These are phyloP conservation scores for Chaetothyriales sp. DNA, from an alignment of 2,329 filamentous ascomycete genomes.

Conservation along the genomic window DNA sequence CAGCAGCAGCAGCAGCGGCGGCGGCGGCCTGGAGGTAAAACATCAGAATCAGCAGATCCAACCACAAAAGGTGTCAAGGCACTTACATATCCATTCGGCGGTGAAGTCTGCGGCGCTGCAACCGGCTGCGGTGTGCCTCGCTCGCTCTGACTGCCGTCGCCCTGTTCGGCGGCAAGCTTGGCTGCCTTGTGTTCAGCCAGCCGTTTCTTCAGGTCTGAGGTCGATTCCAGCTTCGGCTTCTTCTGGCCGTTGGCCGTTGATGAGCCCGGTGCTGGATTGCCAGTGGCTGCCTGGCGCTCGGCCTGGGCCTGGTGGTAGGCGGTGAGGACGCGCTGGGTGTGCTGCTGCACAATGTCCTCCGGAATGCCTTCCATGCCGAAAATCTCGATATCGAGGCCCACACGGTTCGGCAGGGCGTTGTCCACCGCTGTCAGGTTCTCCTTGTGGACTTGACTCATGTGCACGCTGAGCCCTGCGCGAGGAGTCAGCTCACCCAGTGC, in stretches of 20 bases:
- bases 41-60: neutral
- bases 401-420: constrained; percentile 76
- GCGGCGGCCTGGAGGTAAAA: constrained; percentile 3
- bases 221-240: constrained; percentile 55
- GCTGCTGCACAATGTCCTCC: constrained; percentile 64
- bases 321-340: constrained; percentile 72
- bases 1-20: no score
- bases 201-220: constrained; percentile 65
- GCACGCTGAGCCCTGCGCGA: constrained; percentile 66
- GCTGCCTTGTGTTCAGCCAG: constrained; percentile 62
- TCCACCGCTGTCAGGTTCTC: constrained; percentile 76
- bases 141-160: constrained; percentile 40
- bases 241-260: constrained; percentile 34
- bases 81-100: constrained; percentile 4
- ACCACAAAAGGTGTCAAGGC: no score
- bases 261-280: constrained; percentile 61
- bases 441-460: constrained; percentile 98
- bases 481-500: constrained; percentile 2
- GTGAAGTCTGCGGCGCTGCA: constrained; percentile 30
- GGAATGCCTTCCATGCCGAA: constrained; percentile 98
- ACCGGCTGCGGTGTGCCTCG: constrained; percentile 41
- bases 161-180: constrained; percentile 41
- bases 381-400: constrained; percentile 81
- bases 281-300: constrained; percentile 65
- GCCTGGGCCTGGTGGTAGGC: constrained; percentile 75